Evolutionary conservation across 306 rosid species (phyloP), one percentile per base, ranked within the genome.

Genomic region (Chamaecrista fasciculata): DNA sequence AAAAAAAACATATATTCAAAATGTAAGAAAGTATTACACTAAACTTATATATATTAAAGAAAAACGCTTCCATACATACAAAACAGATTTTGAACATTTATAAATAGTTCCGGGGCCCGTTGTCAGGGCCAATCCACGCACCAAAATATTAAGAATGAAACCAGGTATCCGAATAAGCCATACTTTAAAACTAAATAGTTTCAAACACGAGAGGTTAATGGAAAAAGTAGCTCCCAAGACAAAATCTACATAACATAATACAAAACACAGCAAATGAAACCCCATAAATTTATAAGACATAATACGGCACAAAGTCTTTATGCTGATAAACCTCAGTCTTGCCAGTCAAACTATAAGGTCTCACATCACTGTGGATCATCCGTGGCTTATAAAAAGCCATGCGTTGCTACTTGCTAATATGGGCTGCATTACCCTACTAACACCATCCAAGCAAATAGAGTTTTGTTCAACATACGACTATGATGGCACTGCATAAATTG

Each of bases 401-500:
- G 58, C 25, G 39, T 18, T 20, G 14, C 74, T 39, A 50, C 31
- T 18, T 20, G 14, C 74, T 39, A 50, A 56, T 23, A 20, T 0
- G 12, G 19, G 37, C 62, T 2, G 23, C 33, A 28, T 33, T 14
- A 48, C 62, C 78, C 46, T n/a, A 26, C 46, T n/a, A 49, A 6
- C 19, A 1, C 15, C 19, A 6, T 37, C 72, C 73, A 69, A 62
- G 63, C 31, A 37, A 73, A 9, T 51, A 3, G n/a, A 34, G 44
- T 46, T 73, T 26, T 14, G 26, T 40, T 12, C 20, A 6, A 8
- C 44, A 44, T 2, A 36, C 49, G 70, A 50, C 60, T 77, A 83
- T 19, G 87, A 80, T 20, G 87, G 87, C 87, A 83, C 87, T 83
- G 82, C 76, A 76, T 59, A 21, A 19, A 33, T 4, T 20, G 21